These are phyloP conservation scores for Amauroascus niger DNA, from an alignment of 2,329 filamentous ascomycete species.

Conservation along the genomic window DNA sequence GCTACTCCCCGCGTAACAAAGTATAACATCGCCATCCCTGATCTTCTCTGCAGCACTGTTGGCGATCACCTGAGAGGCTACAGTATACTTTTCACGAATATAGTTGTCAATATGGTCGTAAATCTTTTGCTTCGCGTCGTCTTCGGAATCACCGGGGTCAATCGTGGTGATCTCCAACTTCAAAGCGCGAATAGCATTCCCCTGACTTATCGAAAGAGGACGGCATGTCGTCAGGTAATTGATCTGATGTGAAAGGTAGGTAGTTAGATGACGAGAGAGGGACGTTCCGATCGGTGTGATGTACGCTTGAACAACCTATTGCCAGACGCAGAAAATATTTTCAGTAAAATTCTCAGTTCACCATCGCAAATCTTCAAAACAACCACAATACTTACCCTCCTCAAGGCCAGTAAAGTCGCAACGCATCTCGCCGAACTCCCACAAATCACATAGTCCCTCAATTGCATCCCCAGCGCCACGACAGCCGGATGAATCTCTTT, in stretches of 20 bases:
- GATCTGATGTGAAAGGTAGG: constrained; percentile 89
- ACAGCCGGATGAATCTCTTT: constrained; percentile 79
- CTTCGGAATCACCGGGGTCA: constrained; percentile 73
- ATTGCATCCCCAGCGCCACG: constrained; percentile 75
- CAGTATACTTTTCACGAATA: constrained; percentile 78
- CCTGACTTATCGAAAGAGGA: constrained; percentile 94
- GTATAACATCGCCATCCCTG: constrained; percentile 65
- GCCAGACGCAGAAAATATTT: not conserved
- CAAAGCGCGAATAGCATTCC: constrained; percentile 88
- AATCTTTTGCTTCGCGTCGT: constrained; percentile 68
- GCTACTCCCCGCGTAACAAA: constrained; percentile 78
- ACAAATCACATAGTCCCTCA: constrained; percentile 77
- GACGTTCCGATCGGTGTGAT: constrained; percentile 75
- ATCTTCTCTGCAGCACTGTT: constrained; percentile 67
- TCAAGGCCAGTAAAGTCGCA: constrained; percentile 79
- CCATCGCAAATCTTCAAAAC: not conserved
- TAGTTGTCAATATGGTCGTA: constrained; percentile 77
- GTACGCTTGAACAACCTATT: constrained; percentile 82
- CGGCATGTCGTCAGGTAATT: constrained; percentile 87
- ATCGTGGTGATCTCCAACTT: constrained; percentile 88
- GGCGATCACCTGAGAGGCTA: constrained; percentile 79
- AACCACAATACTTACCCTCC: constrained; percentile 50
- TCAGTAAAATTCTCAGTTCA: not conserved
- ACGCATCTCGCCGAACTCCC: constrained; percentile 84
- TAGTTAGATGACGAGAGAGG: constrained; percentile 80